Conservation (phyloP, 805 yeast species). For the Nakazawaea holstii region DNA sequence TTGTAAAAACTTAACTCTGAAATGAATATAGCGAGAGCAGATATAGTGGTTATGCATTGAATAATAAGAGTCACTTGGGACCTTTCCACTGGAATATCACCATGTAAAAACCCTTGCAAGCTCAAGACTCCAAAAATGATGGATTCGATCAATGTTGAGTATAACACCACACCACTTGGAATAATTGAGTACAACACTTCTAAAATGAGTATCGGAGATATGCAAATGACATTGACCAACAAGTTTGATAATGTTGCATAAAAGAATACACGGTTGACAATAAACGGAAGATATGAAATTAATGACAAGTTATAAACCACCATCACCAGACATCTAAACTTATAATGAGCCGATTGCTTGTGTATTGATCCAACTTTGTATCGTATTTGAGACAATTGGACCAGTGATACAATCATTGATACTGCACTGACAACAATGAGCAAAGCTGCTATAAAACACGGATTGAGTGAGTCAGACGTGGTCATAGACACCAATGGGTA, state of each 20-base stretch:
- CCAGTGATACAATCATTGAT: background rate
- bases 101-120: background rate
- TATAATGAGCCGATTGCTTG: background rate
- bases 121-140: background rate
- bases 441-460: background rate
- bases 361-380: background rate
- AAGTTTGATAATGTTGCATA: background rate
- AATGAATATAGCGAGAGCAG: background rate
- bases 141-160: background rate
- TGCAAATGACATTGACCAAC: background rate
- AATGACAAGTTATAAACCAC: background rate
- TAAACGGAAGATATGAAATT: background rate
- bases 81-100: background rate
- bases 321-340: background rate
- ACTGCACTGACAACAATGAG: background rate
- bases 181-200: background rate
- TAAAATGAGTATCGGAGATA: background rate
- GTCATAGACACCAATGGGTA: constrained; percentile 1
- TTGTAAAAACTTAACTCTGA: constrained; percentile 1
- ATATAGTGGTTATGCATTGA: background rate
- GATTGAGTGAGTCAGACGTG: background rate
- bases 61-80: background rate
- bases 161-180: background rate
- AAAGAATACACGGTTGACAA: background rate
- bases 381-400: background rate